phyloP scores from a whole-genome alignment of 2,329 filamentous ascomycete genomes.

The Colletotrichum tabaci region DNA sequence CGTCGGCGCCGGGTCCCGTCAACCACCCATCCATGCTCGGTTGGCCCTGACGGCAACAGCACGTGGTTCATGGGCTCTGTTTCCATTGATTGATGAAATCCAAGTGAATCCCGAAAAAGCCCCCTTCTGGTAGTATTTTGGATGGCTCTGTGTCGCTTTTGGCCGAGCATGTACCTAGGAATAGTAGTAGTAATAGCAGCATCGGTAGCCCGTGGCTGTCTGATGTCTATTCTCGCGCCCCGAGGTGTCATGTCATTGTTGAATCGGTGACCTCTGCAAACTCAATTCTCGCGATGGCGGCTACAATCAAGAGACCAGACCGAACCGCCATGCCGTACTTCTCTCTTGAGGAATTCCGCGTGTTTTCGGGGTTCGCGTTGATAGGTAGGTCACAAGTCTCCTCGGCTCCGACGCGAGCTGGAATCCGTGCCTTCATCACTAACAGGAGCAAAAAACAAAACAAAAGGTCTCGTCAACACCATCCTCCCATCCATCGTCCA shows the following conservation, averaged over 20 bases:
- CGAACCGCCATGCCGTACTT: background rate
- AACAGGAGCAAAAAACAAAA: background rate
- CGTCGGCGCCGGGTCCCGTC: constrained; percentile 10
- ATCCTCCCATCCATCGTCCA: constrained; percentile 51
- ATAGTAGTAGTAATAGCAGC: too few relatives aligned
- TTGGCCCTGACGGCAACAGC: constrained; percentile 10
- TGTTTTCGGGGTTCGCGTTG: constrained; percentile 30
- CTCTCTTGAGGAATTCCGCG: constrained; percentile 19
- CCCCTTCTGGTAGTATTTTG: too few relatives aligned
- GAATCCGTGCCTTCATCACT: background rate
- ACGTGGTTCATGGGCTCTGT: constrained; percentile 14
- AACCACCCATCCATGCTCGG: constrained; percentile 19
- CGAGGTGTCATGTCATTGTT: background rate
- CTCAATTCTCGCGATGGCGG: constrained; percentile 22
- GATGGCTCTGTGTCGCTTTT: too few relatives aligned
- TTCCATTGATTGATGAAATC: constrained; percentile 15
- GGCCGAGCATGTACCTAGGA: too few relatives aligned
- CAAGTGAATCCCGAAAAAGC: too few relatives aligned
- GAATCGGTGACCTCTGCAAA: background rate
- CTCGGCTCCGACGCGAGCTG: background rate
- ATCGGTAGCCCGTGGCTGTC: too few relatives aligned
- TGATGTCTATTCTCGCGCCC: background rate
- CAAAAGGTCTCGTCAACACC: constrained; percentile 50
- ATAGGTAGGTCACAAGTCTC: constrained; percentile 17
- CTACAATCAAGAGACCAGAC: constrained; percentile 6